Base-by-base conservation (phyloP, 2,329 filamentous ascomycete genomes). In the Alternaria ventricosa region DNA sequence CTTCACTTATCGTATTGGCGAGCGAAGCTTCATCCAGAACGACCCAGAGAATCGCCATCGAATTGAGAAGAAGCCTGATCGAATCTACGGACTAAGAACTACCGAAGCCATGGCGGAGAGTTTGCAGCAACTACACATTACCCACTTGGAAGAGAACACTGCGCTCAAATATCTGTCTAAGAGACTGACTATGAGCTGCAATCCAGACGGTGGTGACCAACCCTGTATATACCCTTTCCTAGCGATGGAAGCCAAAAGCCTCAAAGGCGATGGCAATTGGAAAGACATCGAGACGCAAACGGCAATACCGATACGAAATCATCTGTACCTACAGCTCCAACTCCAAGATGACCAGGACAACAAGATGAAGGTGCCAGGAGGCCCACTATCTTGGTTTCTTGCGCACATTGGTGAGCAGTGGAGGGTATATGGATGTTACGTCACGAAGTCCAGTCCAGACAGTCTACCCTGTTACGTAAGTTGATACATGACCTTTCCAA, bases 171-270 rank as follows among this genome's bases (percentile, higher is more conserved):
- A 27, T 18, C 1, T 13, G 45, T 7, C 44, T 60, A 43, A 61
- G 70, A 55, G 66, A 18, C 25, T 70, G 9, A 58, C 54, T 22
- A 61, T 44, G 6, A 68, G 50, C 33, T 50, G 58, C 15, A 68
- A 70, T 55, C 68, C 58, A 11, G 64, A 71, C 12, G 60, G 64
- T 28, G 57, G 64, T 55, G 65, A 62, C 11, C n/a, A 23, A 43
- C 22, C 60, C 11, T 61, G 63, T 6, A 60, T 66, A 30, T 73
- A 68, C 43, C 71, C 71, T 8, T 73, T 73, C 56, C 55, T 73
- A 13, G 47, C 69, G 18, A 33, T 64, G 10, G 71, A 73, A 46
- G 67, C 69, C 3, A 73, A 73, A 23, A 50, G 63, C 28, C 63
- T 54, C 20, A 67, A 71, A 47, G 22, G 67, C 15, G 18, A 33